Conservation (phyloP, 305 asterid genomes). For the Fraxinus dipetala region DNA sequence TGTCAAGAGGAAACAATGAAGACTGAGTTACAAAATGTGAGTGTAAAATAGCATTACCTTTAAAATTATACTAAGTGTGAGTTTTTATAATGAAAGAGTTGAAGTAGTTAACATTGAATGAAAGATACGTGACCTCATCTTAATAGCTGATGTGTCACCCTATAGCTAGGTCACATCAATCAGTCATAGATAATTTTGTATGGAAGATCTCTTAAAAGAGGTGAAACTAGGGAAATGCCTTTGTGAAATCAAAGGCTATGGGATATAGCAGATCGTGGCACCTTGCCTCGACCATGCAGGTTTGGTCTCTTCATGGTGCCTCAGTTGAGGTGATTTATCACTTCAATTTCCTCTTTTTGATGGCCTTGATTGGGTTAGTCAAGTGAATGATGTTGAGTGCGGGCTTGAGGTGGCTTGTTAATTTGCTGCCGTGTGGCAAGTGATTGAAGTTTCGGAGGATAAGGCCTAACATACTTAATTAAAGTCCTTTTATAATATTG, state of each 20-base stretch:
- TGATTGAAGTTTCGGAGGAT: background rate
- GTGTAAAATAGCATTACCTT: background rate
- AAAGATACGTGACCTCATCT: background rate
- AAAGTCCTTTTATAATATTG: background rate
- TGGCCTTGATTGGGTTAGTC: background rate
- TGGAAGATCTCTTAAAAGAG: too few relatives aligned
- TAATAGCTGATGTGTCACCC: background rate
- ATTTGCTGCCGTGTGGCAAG: background rate
- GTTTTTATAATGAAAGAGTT: background rate
- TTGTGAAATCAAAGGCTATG: background rate
- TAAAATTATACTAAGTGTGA: background rate
- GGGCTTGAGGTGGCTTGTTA: background rate
- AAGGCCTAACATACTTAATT: background rate
- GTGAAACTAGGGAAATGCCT: background rate
- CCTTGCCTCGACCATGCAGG: background rate
- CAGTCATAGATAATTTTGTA: too few relatives aligned
- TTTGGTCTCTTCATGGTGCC: background rate
- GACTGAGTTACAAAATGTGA: background rate
- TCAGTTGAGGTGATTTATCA: background rate
- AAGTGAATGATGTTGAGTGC: background rate
- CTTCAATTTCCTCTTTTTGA: background rate
- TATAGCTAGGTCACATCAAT: background rate
- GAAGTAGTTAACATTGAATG: background rate
- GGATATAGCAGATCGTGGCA: background rate
- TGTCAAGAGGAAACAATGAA: too few relatives aligned